phyloP scores from a whole-genome alignment of 1,139 yeast genomes.

The Candida tunisiensis region DNA sequence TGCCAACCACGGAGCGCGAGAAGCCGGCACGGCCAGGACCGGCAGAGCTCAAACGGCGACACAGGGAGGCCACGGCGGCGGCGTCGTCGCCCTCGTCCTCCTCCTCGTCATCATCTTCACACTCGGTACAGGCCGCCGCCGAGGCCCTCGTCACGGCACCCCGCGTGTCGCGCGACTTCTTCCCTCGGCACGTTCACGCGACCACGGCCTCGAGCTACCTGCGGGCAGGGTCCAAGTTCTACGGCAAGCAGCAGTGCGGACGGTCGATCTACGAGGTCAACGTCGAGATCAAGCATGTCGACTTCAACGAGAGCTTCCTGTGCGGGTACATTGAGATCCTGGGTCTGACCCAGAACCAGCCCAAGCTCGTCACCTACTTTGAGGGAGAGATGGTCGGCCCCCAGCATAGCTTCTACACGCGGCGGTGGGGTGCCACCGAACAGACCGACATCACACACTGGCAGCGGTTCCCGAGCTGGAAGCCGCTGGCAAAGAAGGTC shows the following conservation, averaged over 20 bases:
- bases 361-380: conserved; percentile 72
- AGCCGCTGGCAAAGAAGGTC: conserved; percentile 20
- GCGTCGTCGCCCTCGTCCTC: no score
- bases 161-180: conserved; percentile 3
- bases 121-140: no score
- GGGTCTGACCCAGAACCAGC: conserved; percentile 62
- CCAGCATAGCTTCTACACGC: conserved; percentile 31
- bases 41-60: no score
- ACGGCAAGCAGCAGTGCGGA: conserved; percentile 66
- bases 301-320: conserved; percentile 39
- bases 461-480: conserved; percentile 56
- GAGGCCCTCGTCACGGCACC: no score
- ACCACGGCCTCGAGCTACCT: conserved; percentile 16
- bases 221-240: conserved; percentile 45
- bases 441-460: conserved; percentile 74
- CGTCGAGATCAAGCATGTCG: conserved; percentile 59
- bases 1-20: no score
- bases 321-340: conserved; percentile 70
- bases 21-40: no score
- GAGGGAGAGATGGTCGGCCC: conserved; percentile 73
- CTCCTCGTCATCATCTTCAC: no score
- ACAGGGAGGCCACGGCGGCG: no score
- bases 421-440: conserved; percentile 44
- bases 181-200: conserved; percentile 1
- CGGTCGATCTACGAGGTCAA: conserved; percentile 46